Conservation (phyloP, 169 alveolate genomes). For the Plasmodium cynomolgi region DNA sequence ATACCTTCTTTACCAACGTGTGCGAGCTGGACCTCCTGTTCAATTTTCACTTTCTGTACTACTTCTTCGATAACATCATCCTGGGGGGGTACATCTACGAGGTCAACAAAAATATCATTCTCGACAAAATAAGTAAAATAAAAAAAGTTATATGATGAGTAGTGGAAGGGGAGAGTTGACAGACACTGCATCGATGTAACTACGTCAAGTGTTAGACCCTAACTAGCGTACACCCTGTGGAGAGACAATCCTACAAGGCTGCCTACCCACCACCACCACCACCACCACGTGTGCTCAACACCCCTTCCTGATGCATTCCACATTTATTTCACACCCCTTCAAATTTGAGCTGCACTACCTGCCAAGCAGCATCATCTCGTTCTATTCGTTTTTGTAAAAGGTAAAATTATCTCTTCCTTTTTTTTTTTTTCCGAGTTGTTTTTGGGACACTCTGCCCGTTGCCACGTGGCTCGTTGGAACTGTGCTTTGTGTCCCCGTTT, state of each 20-base stretch:
- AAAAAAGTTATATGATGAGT: constrained; percentile 19
- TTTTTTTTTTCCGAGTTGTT: background rate
- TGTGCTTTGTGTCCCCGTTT: background rate
- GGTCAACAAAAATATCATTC: constrained; percentile 86
- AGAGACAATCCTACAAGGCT: too few relatives aligned
- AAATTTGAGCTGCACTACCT: background rate
- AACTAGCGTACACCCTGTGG: background rate
- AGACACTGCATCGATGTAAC: background rate
- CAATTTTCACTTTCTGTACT: constrained; percentile 92
- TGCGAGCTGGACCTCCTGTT: constrained; percentile 94
- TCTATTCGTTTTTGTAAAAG: background rate
- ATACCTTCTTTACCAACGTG: constrained; percentile 93
- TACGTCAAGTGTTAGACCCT: too few relatives aligned
- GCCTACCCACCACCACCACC: background rate
- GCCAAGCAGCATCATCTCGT: background rate
- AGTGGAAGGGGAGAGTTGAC: background rate
- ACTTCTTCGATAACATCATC: constrained; percentile 91
- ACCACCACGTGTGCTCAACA: background rate
- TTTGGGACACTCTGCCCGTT: background rate
- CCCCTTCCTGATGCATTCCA: background rate
- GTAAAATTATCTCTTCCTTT: background rate
- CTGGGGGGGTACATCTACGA: constrained; percentile 92
- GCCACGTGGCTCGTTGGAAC: background rate
- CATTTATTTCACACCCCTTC: background rate
- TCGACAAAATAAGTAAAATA: constrained; percentile 46